Evolutionary conservation across 345 rosid species (phyloP).

Genomic region (Corchorus capsularis): DNA sequence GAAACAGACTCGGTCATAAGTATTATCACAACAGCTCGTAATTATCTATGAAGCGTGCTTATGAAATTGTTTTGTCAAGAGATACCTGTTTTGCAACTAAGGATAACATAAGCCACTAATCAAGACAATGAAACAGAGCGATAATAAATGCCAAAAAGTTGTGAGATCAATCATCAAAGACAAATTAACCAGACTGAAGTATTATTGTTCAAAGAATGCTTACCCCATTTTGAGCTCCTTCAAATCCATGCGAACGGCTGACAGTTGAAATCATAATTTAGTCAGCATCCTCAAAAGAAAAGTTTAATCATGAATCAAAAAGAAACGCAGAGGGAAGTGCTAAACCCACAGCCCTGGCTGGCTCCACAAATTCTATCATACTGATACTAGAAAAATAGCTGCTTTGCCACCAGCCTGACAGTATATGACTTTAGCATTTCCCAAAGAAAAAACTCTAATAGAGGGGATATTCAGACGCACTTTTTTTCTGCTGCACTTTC

Average conservation of each 20-base stretch:
- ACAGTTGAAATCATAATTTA: slow-evolving; percentile 24
- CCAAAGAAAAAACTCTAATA: slow-evolving; percentile 26
- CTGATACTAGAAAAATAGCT: background rate
- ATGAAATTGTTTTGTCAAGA: background rate
- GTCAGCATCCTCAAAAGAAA: slow-evolving; percentile 37
- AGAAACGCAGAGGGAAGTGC: slow-evolving; percentile 18
- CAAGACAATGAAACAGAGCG: background rate
- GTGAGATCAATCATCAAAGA: background rate
- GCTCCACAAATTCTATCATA: background rate
- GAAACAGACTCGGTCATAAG: background rate
- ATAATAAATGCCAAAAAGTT: background rate
- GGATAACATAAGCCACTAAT: background rate
- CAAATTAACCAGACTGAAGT: slow-evolving; percentile 1
- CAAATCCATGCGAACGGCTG: slow-evolving; percentile 76
- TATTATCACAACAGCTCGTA: slow-evolving; percentile 1
- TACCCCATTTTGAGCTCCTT: slow-evolving; percentile 97
- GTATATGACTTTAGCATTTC: slow-evolving; percentile 12
- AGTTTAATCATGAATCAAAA: slow-evolving; percentile 16
- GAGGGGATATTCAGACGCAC: slow-evolving; percentile 48
- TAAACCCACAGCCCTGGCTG: slow-evolving; percentile 19
- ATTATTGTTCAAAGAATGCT: slow-evolving; percentile 10
- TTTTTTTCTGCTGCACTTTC: slow-evolving; percentile 83
- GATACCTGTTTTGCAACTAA: background rate
- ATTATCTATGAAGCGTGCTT: background rate
- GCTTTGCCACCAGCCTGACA: slow-evolving; percentile 16